Evolutionary conservation across 805 yeast genomes (phyloP).

Genomic region (Zygosaccharomyces pseudorouxii): DNA sequence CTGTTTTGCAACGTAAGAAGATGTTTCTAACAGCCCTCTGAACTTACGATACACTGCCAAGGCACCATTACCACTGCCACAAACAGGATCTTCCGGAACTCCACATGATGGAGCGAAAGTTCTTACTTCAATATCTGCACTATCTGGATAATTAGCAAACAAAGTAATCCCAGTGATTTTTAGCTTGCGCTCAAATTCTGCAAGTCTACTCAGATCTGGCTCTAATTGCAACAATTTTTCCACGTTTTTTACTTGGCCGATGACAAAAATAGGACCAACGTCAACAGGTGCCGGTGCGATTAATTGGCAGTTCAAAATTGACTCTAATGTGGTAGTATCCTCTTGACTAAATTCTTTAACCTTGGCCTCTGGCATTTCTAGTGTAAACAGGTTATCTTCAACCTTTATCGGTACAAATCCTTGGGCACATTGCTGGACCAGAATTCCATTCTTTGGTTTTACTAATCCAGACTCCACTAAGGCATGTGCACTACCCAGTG

Average conservation of each 20-base stretch:
- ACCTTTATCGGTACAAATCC: constrained; percentile 37
- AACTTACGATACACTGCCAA: not conserved
- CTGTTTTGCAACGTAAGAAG: constrained; percentile 25
- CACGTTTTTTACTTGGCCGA: constrained; percentile 29
- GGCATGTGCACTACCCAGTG: constrained; percentile 44
- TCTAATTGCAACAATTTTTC: constrained; percentile 28
- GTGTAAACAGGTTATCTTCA: constrained; percentile 10
- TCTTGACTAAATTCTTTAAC: constrained; percentile 4
- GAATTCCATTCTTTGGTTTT: constrained; percentile 25
- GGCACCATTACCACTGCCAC: constrained; percentile 39
- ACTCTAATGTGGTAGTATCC: constrained; percentile 1
- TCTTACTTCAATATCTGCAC: constrained; percentile 35
- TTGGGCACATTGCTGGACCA: constrained; percentile 40
- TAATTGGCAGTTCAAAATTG: constrained; percentile 5
- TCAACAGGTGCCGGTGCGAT: constrained; percentile 27
- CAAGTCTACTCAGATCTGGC: constrained; percentile 24
- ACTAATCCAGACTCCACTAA: constrained; percentile 33
- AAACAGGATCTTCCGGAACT: constrained; percentile 44
- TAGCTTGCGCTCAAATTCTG: constrained; percentile 14
- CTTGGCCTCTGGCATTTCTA: constrained; percentile 7
- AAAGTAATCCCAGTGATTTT: constrained; percentile 32
- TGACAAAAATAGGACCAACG: constrained; percentile 42
- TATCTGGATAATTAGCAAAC: constrained; percentile 32
- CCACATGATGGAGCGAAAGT: constrained; percentile 37
- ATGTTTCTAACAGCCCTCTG: not conserved